Percentiles rank a stretch among this genome's conserved stretches.
Conservation (phyloP, 352 stramenopile genomes). For the Phytophthora sp. region DNA sequence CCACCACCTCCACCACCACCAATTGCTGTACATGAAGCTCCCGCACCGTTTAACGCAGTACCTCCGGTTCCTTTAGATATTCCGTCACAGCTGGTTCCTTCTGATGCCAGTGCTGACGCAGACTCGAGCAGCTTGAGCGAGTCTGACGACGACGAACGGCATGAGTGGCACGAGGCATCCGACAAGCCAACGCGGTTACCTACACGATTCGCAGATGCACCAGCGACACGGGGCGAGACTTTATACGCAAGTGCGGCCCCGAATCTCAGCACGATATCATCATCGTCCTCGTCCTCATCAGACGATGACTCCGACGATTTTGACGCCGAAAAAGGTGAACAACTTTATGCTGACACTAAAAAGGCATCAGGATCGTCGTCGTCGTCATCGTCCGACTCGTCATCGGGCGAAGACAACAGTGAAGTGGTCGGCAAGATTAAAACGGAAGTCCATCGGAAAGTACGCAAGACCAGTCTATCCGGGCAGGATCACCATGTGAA, state of each 20-base stretch:
- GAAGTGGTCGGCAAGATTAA: constrained; percentile 19
- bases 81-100: constrained; percentile 36
- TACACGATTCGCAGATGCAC: constrained; percentile 15
- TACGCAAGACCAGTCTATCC: constrained; percentile 32
- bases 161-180: not conserved
- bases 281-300: constrained; percentile 31
- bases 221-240: constrained; percentile 2
- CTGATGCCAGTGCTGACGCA: constrained; percentile 55
- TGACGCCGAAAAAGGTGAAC: constrained; percentile 24
- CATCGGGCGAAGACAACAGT: constrained; percentile 28
- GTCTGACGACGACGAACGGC: constrained; percentile 24
- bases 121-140: constrained; percentile 58
- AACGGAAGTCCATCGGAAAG: constrained; percentile 25
- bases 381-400: constrained; percentile 35
- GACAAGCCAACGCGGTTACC: constrained; percentile 21
- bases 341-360: constrained; percentile 13
- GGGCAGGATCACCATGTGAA: constrained; percentile 22
- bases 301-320: constrained; percentile 36
- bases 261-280: constrained; percentile 8
- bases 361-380: constrained; percentile 39
- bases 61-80: constrained; percentile 21
- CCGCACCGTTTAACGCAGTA: constrained; percentile 9
- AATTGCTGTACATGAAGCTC: constrained; percentile 19
- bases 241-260: not conserved
- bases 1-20: constrained; percentile 54